Conservation (phyloP, 108 stramenopile genomes). For the Pseudonitzschia pungens region DNA sequence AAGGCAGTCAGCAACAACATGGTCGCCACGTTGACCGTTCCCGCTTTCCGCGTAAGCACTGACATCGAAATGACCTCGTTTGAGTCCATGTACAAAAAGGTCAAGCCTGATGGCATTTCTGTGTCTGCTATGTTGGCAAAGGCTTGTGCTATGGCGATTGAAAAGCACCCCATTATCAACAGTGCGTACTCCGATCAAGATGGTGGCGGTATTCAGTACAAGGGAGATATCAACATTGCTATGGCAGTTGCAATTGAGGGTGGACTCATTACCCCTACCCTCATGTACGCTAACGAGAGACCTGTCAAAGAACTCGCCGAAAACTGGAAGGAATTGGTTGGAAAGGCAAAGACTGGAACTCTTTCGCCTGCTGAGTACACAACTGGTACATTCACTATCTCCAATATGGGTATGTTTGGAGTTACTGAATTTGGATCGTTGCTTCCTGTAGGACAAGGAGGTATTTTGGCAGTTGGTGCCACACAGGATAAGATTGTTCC, state of each 20-base stretch:
- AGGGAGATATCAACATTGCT: slow-evolving; percentile 96
- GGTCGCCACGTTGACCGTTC: slow-evolving; percentile 88
- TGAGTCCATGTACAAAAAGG: slow-evolving; percentile 87
- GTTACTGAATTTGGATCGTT: slow-evolving; percentile 95
- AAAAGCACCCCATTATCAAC: slow-evolving; percentile 95
- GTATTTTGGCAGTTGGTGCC: slow-evolving; percentile 94
- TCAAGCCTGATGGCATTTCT: slow-evolving; percentile 93
- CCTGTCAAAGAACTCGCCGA: slow-evolving; percentile 84
- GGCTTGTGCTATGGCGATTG: slow-evolving; percentile 91
- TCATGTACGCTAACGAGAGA: slow-evolving; percentile 91
- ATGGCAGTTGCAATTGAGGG: slow-evolving; percentile 98
- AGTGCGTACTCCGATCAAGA: slow-evolving; percentile 79
- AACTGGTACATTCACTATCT: slow-evolving; percentile 95
- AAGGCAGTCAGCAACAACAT: slow-evolving; percentile 97
- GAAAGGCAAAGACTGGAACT: slow-evolving; percentile 76
- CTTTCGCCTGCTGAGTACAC: slow-evolving; percentile 93
- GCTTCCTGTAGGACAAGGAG: slow-evolving; percentile 88
- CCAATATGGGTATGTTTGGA: slow-evolving; percentile 99
- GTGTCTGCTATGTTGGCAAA: slow-evolving; percentile 94
- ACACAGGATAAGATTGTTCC: slow-evolving; percentile 84
- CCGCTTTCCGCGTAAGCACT: slow-evolving; percentile 92
- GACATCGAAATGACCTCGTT: slow-evolving; percentile 92
- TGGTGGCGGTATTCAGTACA: slow-evolving; percentile 81
- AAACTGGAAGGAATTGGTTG: slow-evolving; percentile 94
- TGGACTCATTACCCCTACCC: slow-evolving; percentile 96